These are phyloP conservation scores for Carex kokanica DNA, from an alignment of 176 grass and related monocot genomes.

Conservation along the genomic window DNA sequence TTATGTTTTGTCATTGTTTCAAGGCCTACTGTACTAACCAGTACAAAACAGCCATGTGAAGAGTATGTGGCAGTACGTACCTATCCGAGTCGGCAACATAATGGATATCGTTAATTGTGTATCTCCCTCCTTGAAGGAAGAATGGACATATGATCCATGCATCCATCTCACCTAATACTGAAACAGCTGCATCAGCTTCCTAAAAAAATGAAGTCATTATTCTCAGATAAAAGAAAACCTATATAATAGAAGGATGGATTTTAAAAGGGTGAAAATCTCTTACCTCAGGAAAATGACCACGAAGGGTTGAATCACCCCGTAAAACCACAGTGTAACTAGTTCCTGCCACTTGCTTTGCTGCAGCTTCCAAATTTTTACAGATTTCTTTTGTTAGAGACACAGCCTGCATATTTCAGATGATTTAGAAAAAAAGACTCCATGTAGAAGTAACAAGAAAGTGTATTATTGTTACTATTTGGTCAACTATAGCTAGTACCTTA, in stretches of 20 bases:
- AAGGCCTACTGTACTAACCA: background rate
- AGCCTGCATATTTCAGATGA: constrained; percentile 47
- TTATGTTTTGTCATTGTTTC: background rate
- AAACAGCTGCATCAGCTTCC: constrained; percentile 91
- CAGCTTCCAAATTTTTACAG: constrained; percentile 79
- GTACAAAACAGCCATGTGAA: no score
- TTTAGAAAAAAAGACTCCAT: constrained; percentile 17
- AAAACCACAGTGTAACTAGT: constrained; percentile 86
- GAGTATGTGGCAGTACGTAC: constrained; percentile 35
- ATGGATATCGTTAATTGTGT: constrained; percentile 86
- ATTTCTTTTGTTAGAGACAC: constrained; percentile 66
- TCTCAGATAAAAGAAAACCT: constrained; percentile 6
- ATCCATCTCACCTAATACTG: constrained; percentile 96
- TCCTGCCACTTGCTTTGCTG: constrained; percentile 64
- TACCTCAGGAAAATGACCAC: constrained; percentile 95
- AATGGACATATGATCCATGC: constrained; percentile 99
- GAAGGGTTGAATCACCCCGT: constrained; percentile 92
- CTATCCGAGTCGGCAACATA: constrained; percentile 84
- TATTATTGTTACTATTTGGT: constrained; percentile 21
- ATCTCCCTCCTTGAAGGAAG: constrained; percentile 95
- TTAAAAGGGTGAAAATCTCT: background rate
- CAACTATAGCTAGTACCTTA: constrained; percentile 46
- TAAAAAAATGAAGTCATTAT: constrained; percentile 27
- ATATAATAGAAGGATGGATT: background rate
- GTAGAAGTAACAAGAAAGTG: constrained; percentile 7